phyloP scores from a whole-genome alignment of 1,139 yeast genomes.

The Debaryomyces singareniensis region DNA sequence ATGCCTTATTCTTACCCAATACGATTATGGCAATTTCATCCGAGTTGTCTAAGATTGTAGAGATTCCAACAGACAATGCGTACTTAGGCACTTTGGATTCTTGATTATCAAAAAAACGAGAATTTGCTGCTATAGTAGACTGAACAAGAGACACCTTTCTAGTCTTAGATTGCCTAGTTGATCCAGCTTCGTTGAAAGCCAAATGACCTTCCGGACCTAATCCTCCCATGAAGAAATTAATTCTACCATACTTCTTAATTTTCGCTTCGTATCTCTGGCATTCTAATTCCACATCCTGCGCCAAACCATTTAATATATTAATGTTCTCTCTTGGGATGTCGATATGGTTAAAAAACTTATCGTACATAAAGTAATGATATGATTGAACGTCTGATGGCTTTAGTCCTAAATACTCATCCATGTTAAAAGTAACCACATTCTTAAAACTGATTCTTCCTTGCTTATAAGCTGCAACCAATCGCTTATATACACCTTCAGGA shows the following conservation, averaged over 20 bases:
- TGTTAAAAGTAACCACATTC: slow-evolving; percentile 56
- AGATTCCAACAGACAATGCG: slow-evolving; percentile 56
- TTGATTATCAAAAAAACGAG: slow-evolving; percentile 48
- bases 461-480: slow-evolving; percentile 41
- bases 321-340: slow-evolving; percentile 52
- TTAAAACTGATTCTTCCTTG: slow-evolving; percentile 41
- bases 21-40: slow-evolving; percentile 47
- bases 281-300: slow-evolving; percentile 40
- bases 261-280: slow-evolving; percentile 46
- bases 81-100: slow-evolving; percentile 43
- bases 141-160: slow-evolving; percentile 45
- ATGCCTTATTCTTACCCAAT: slow-evolving; percentile 37
- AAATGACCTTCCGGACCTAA: slow-evolving; percentile 62
- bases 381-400: slow-evolving; percentile 46
- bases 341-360: slow-evolving; percentile 53
- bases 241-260: slow-evolving; percentile 45
- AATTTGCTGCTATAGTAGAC: slow-evolving; percentile 51
- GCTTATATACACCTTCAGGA: slow-evolving; percentile 52
- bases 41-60: slow-evolving; percentile 59
- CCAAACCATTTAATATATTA: slow-evolving; percentile 50
- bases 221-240: slow-evolving; percentile 56
- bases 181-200: slow-evolving; percentile 60
- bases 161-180: slow-evolving; percentile 40
- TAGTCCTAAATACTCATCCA: slow-evolving; percentile 56
- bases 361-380: slow-evolving; percentile 56